Base-by-base conservation (phyloP, 805 yeast species). In the Cyberlindnera bimundalis region DNA sequence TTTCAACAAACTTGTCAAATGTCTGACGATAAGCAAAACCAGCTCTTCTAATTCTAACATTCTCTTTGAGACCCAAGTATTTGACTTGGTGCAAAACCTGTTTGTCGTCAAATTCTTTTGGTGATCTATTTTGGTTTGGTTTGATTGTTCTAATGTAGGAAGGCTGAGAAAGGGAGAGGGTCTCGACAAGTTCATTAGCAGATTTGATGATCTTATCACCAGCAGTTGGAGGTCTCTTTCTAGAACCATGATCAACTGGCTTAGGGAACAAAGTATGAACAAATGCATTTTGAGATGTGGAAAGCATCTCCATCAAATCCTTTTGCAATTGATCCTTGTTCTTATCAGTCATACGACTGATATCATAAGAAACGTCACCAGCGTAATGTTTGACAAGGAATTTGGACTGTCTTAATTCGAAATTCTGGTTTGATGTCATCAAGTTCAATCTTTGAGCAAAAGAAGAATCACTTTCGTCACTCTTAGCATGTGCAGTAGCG, bases 11-110 rank as follows among this genome's bases (percentile, higher is more conserved):
- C 62, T 90, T 90, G 45, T 93, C 97, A 64, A 89, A 93, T 0
- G 96, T 86, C 51, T 95, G 96, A 66, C 99, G 82, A 58, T 90
- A 93, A 1, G 99, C 99, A 64, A 93, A 93, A 35, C 99, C 99
- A 0, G 99, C 98, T 70, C 99, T 84, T 72, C 99, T 80, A 52
- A 93, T 93, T 48, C 98, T 78, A 37, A 93, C 98, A 63, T 93
- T 93, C 64, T 93, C 99, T 59, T 93, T 93, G 63, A 93, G 71
- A 60, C 99, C 99, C 51, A 93, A 73, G 63, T 93, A 93, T 59
- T 93, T 93, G 51, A 93, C 83, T 68, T 93, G 99, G 64, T 93
- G 99, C 51, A 93, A 70, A 7, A 93, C 99, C 50, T 89, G 96
- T 40, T 76, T 79, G 42, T 79, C 80, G 58, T 90, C 96, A 60